Percentiles rank a stretch among this genome's conserved stretches.
Evolutionary conservation across 1,284 basidiomycete species (phyloP).

Genomic region (Papiliotrema fonsecae): DNA sequence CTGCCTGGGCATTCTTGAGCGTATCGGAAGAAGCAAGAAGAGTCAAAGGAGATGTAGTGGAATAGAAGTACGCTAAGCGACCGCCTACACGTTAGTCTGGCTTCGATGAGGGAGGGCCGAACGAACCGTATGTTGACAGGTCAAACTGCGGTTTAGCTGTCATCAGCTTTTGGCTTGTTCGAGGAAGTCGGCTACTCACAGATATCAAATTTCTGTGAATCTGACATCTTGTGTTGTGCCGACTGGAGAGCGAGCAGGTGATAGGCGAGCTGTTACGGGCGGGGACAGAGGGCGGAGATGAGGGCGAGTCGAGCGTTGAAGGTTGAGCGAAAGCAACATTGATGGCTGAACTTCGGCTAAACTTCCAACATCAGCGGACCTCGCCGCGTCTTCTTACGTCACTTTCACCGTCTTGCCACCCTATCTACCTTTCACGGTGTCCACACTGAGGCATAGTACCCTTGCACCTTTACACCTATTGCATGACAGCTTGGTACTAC

Average conservation of each 20-base stretch:
- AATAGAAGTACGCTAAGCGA: conserved; percentile 53
- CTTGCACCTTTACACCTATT: no score
- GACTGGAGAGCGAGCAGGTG: neutral
- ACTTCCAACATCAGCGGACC: no score
- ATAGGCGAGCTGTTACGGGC: neutral
- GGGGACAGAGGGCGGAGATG: no score
- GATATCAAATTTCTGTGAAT: neutral
- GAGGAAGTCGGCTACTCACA: neutral
- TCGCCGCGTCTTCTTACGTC: no score
- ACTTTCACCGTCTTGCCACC: no score
- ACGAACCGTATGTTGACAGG: conserved; percentile 13
- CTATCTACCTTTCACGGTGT: no score
- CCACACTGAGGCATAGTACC: no score
- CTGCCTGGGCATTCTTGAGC: conserved; percentile 39
- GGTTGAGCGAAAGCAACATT: neutral
- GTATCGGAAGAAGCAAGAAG: conserved; percentile 49
- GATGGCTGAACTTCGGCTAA: conserved; percentile 1
- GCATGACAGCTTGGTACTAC: no score
- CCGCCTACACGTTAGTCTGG: conserved; percentile 35
- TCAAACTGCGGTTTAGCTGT: conserved; percentile 18
- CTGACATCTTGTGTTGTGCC: neutral
- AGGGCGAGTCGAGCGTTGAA: neutral
- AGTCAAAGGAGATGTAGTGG: conserved; percentile 53
- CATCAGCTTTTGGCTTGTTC: neutral
- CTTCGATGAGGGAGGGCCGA: neutral